Evolutionary conservation across 2,329 filamentous ascomycete species (phyloP), one percentile per base, ranked within the genome.

Genomic region (Colletotrichum costaricense): DNA sequence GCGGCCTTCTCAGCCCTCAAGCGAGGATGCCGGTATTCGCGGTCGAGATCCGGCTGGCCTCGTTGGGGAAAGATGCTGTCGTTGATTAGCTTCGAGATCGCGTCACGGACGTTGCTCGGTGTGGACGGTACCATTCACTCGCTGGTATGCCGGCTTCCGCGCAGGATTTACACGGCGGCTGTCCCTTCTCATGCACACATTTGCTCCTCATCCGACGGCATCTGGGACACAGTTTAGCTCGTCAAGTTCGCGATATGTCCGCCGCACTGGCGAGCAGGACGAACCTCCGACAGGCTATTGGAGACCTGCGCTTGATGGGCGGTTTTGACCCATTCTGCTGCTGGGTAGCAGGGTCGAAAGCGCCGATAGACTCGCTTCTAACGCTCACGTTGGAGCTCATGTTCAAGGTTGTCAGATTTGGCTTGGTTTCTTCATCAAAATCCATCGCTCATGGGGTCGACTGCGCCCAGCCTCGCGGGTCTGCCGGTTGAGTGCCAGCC

Each of bases 201-300:
- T 89, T 90, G 78, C 86, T 89, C 73, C 88, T 85, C 83, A 89
- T 87, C 42, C 87, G 86, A 42, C 88, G 88, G 75, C 88, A 90
- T 82, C 87, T 88, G 65, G 26, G 19, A n/a, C 16, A 56, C 12
- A n/a, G 46, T 46, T 75, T 62, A 73, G 73, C 62, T 73, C 64
- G 46, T 46, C 46, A 22, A 22, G 28, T 55, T 69, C 57, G 22
- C 28, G 63, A 28, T 46, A 22, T 67, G 67, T 56, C 57, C 38
- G n/a, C 55, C 33, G 42, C 28, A 57, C 57, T 42, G 64, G 38
- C 28, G 38, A 49, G 22, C 30, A 26, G 30, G 75, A 79, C 82
- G 74, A 80, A 88, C 87, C 87, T 86, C 80, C 86, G 83, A 77
- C 88, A 89, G 69, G 88, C 88, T 76, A 89, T 87, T 30, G 86